These are phyloP conservation scores for Fennellomyces sp. DNA, from an alignment of 371 early-diverging fungal genomes.

Conservation along the genomic window DNA sequence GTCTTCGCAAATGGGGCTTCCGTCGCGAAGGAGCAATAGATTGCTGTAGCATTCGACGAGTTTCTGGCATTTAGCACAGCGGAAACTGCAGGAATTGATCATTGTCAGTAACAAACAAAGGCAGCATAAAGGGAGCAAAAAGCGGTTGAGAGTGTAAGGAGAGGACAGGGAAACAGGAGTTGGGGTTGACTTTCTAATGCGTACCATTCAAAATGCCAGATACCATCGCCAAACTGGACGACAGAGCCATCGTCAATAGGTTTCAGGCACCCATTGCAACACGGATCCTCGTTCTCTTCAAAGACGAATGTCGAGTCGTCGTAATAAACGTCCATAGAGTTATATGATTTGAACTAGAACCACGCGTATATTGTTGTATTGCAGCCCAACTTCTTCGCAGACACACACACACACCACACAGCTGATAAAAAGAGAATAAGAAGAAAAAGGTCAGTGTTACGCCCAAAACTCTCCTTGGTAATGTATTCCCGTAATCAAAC, in stretches of 20 bases:
- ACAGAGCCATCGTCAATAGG: conserved; percentile 82
- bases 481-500: too few species aligned
- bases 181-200: conserved; percentile 1
- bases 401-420: background rate
- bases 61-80: conserved; percentile 77
- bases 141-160: background rate
- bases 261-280: conserved; percentile 75
- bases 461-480: too few species aligned
- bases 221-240: conserved; percentile 85
- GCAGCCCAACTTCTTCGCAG: background rate
- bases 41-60: conserved; percentile 82
- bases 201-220: conserved; percentile 63
- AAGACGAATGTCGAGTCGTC: conserved; percentile 23
- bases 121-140: background rate
- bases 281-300: conserved; percentile 57
- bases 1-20: conserved; percentile 84
- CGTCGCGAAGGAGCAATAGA: conserved; percentile 78
- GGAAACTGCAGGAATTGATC: conserved; percentile 54
- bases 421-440: background rate
- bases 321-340: conserved; percentile 29
- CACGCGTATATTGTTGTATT: background rate
- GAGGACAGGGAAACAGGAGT: background rate
- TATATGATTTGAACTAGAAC: background rate
- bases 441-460: too few species aligned
- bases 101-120: background rate